phyloP scores from a whole-genome alignment of 2,329 filamentous ascomycete species.

The Aureobasidium pullulans region DNA sequence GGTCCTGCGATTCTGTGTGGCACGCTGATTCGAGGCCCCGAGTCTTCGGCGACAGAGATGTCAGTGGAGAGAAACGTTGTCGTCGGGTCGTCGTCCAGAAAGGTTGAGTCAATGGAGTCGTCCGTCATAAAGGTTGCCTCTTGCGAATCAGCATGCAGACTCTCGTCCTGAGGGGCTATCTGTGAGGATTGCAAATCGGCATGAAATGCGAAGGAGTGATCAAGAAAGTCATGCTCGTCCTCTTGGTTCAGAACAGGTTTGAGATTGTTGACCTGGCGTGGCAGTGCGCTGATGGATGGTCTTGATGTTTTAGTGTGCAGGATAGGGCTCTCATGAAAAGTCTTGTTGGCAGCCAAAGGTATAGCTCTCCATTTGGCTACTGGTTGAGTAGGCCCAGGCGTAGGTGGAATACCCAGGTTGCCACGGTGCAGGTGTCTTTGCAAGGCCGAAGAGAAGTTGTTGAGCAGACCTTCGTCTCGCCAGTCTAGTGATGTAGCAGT shows the following conservation, averaged over 20 bases:
- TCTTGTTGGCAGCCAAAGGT: not conserved
- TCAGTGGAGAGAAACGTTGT: not conserved
- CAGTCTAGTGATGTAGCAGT: constrained; percentile 47
- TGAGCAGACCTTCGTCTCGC: constrained; percentile 44
- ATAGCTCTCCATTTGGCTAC: constrained; percentile 23
- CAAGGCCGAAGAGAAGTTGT: constrained; percentile 38
- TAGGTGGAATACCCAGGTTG: not conserved
- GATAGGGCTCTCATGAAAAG: constrained; percentile 9
- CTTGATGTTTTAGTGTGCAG: not conserved
- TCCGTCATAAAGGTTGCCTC: constrained; percentile 31
- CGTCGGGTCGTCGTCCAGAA: constrained; percentile 17
- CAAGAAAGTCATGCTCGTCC: constrained; percentile 57
- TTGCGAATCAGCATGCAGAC: constrained; percentile 13
- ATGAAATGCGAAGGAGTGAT: constrained; percentile 68
- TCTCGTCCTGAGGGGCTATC: constrained; percentile 27
- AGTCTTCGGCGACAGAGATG: constrained; percentile 17
- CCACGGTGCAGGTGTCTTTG: constrained; percentile 30
- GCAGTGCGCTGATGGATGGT: not conserved
- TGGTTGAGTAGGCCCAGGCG: constrained; percentile 16
- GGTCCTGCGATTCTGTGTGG: constrained; percentile 27
- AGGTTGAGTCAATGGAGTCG: constrained; percentile 26
- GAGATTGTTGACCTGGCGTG: not conserved
- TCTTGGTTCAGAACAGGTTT: not conserved
- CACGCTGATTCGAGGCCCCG: constrained; percentile 13
- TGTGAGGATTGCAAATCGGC: constrained; percentile 59